Conservation (phyloP, 139 green algal species). For the Gonium pectorale region DNA sequence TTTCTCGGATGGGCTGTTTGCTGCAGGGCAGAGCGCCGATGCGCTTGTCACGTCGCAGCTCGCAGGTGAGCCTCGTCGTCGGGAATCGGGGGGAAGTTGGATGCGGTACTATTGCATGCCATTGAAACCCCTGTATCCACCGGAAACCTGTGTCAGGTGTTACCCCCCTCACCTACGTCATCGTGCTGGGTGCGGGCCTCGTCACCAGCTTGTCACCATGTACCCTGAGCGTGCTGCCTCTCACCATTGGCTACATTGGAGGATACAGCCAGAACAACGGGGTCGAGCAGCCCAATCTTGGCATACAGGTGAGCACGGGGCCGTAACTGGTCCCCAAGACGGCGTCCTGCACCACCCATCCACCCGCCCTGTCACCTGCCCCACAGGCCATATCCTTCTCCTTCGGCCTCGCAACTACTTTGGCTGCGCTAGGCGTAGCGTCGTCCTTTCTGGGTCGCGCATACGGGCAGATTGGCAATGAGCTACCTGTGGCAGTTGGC, state of each 20-base stretch:
- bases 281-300: background rate
- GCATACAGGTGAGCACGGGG: constrained; percentile 12
- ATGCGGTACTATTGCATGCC: no score
- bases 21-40: constrained; percentile 54
- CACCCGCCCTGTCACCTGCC: background rate
- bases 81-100: no score
- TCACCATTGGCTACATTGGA: constrained; percentile 94
- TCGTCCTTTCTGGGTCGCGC: constrained; percentile 80
- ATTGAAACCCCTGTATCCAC: background rate
- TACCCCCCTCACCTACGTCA: constrained; percentile 71
- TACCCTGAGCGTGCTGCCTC: constrained; percentile 87
- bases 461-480: constrained; percentile 81
- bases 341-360: background rate
- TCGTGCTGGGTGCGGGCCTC: constrained; percentile 88
- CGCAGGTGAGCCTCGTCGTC: constrained; percentile 52
- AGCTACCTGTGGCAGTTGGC: constrained; percentile 63
- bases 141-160: constrained; percentile 54
- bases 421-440: constrained; percentile 86
- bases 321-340: background rate
- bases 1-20: constrained; percentile 47
- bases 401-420: constrained; percentile 87
- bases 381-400: constrained; percentile 80
- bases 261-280: constrained; percentile 67
- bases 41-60: constrained; percentile 62
- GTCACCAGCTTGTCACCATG: constrained; percentile 95